phyloP scores from a whole-genome alignment of 495 filamentous ascomycete species.

The Aspergillus sclerotioniger region DNA sequence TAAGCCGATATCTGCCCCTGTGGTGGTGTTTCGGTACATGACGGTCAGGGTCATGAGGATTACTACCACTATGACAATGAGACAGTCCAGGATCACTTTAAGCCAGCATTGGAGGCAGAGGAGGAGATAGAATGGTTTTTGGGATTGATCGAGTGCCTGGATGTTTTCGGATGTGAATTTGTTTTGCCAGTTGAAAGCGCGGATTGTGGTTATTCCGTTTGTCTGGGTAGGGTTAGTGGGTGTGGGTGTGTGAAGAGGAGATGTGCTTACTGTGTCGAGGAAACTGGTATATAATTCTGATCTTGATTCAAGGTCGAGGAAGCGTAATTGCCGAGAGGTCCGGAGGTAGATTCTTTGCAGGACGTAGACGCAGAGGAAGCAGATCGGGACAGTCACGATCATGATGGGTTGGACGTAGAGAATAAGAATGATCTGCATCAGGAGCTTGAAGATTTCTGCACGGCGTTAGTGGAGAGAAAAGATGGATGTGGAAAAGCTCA shows the following conservation, averaged over 20 bases:
- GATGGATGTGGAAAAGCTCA: conserved; percentile 16
- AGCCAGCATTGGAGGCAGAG: background rate
- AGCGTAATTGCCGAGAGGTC: conserved; percentile 21
- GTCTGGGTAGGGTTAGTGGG: background rate
- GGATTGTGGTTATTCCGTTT: background rate
- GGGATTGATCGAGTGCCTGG: background rate
- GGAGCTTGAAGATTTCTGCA: conserved; percentile 20
- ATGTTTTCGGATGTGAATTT: background rate
- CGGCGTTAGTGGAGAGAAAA: background rate
- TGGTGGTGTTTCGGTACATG: background rate
- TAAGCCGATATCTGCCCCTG: background rate
- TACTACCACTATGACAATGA: background rate
- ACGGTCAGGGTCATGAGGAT: background rate
- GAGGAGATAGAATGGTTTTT: background rate
- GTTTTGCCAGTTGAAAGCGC: background rate
- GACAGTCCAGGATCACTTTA: background rate
- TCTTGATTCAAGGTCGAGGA: conserved; percentile 34
- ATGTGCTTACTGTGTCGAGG: background rate
- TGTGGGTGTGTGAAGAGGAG: background rate
- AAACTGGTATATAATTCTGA: conserved; percentile 4
- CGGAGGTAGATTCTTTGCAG: conserved; percentile 19
- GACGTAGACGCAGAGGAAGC: conserved; percentile 14
- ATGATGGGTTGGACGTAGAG: conserved; percentile 20
- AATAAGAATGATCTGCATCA: conserved; percentile 31
- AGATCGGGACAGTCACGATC: conserved; percentile 10